phyloP scores from a whole-genome alignment of 1,139 yeast species.

The Kazachstania sp. region DNA sequence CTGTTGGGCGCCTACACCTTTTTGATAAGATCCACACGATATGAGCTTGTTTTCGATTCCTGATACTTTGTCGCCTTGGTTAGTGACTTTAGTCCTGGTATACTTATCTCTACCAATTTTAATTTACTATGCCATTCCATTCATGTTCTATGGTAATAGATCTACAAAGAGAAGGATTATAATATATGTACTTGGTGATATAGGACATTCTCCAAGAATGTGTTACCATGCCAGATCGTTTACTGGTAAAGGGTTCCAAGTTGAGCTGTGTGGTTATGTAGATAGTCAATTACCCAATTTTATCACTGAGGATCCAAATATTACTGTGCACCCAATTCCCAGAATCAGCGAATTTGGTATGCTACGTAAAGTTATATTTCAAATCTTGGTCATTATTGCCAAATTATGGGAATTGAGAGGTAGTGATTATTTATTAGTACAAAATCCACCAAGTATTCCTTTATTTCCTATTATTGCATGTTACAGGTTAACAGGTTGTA shows the following conservation, averaged over 20 bases:
- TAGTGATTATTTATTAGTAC: conserved; percentile 63
- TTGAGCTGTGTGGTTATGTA: conserved; percentile 77
- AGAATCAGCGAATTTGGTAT: conserved; percentile 38
- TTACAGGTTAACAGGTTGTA: conserved; percentile 48
- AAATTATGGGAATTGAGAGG: conserved; percentile 51
- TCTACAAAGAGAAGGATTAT: conserved; percentile 46
- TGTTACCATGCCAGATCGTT: conserved; percentile 81
- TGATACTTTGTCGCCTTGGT: conserved; percentile 13
- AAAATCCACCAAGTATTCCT: conserved; percentile 93
- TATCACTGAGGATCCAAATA: conserved; percentile 42
- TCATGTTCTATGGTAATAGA: conserved; percentile 26
- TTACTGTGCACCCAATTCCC: conserved; percentile 41
- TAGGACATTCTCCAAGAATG: conserved; percentile 96
- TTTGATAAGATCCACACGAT: too few species aligned
- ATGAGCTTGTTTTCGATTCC: conserved; percentile 3
- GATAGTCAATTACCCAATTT: conserved; percentile 50
- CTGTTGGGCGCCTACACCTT: too few species aligned
- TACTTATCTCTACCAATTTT: conserved; percentile 34
- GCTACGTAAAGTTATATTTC: conserved; percentile 48
- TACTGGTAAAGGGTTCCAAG: conserved; percentile 58
- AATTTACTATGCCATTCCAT: conserved; percentile 32
- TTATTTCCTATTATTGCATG: conserved; percentile 55
- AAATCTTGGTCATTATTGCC: conserved; percentile 40
- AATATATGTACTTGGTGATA: conserved; percentile 81
- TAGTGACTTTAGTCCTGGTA: conserved; percentile 25